Evolutionary conservation across 1,139 yeast species (phyloP).

Genomic region (Maudiozyma humilis): DNA sequence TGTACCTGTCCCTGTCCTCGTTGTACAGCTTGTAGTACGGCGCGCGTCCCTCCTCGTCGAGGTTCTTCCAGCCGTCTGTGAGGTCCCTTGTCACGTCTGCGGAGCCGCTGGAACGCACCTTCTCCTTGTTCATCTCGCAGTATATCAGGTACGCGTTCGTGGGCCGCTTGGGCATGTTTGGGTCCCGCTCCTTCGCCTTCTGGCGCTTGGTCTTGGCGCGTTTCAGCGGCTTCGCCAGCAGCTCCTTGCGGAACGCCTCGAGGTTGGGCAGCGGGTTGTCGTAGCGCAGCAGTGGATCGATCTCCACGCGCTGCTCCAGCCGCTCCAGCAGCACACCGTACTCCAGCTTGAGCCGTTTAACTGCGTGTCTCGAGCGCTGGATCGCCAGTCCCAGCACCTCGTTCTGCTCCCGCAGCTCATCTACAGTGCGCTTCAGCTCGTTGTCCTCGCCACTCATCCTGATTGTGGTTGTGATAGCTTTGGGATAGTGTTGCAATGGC

Average conservation of each 20-base stretch:
- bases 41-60: slow-evolving; percentile 60
- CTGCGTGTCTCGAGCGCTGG: slow-evolving; percentile 66
- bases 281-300: slow-evolving; percentile 26
- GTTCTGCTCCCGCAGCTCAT: slow-evolving; percentile 71
- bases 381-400: slow-evolving; percentile 72
- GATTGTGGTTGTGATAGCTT: not conserved
- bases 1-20: slow-evolving; percentile 70
- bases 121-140: slow-evolving; percentile 79
- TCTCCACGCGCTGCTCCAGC: slow-evolving; percentile 49
- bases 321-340: slow-evolving; percentile 73
- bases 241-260: slow-evolving; percentile 25
- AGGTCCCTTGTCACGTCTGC: slow-evolving; percentile 66
- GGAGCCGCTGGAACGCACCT: slow-evolving; percentile 49
- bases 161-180: slow-evolving; percentile 79
- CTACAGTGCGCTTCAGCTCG: slow-evolving; percentile 64
- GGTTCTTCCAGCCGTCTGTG: slow-evolving; percentile 80
- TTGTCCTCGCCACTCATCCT: slow-evolving; percentile 24
- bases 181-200: slow-evolving; percentile 47
- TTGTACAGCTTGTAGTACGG: slow-evolving; percentile 74
- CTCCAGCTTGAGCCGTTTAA: slow-evolving; percentile 74
- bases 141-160: slow-evolving; percentile 82
- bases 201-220: slow-evolving; percentile 29
- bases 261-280: slow-evolving; percentile 29
- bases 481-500: not conserved
- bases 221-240: slow-evolving; percentile 24